Base-by-base conservation (phyloP, 2,329 filamentous ascomycete species). In the Beauveria scarabaeidicola region DNA sequence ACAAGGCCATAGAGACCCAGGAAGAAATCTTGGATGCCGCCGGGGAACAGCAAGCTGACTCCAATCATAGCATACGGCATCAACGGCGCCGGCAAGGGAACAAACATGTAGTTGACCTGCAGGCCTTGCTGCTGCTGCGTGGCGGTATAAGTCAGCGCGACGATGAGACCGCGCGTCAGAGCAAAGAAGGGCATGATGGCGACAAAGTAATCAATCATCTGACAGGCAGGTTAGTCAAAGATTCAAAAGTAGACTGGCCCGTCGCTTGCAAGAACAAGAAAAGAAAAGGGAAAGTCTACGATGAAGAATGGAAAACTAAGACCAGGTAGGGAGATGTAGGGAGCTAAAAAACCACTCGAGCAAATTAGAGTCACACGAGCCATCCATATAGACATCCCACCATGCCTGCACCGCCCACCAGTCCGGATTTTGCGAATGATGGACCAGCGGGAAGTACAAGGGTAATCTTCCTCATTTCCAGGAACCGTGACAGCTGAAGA, bases 61-160 rank as follows among this genome's bases (percentile, higher is more conserved):
- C 85, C 72, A 48, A 97, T 81, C 81, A 96, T 89, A 64, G 87
- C 87, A 69, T 86, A 89, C 3, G 94, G 94, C 32, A 94, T 78
- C 68, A 86, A 83, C 70, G 93, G 90, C 15, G 91, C 85, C 7
- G 90, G 91, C 61, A 97, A 89, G 43, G 84, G 89, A 66, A 97
- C 75, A 69, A 97, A 83, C 75, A 91, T 90, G 71, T 95, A 93
- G 58, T 81, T 87, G 6, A 88, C 83, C 70, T 88, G 88, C 66
- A 80, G 79, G 54, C 89, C 90, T 38, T 89, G 85, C 70, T 93
- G 89, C 68, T 96, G 92, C 72, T 96, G 91, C 1, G 87, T 86
- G 64, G 85, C 89, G 6, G 91, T 96, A 71, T 97, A 97, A 66
- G 78, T 79, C 69, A 96, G 81, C 44, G 91, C 90, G 62, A 96